phyloP scores from a whole-genome alignment of 139 green algal species.

The Chlamydomonas incerta region DNA sequence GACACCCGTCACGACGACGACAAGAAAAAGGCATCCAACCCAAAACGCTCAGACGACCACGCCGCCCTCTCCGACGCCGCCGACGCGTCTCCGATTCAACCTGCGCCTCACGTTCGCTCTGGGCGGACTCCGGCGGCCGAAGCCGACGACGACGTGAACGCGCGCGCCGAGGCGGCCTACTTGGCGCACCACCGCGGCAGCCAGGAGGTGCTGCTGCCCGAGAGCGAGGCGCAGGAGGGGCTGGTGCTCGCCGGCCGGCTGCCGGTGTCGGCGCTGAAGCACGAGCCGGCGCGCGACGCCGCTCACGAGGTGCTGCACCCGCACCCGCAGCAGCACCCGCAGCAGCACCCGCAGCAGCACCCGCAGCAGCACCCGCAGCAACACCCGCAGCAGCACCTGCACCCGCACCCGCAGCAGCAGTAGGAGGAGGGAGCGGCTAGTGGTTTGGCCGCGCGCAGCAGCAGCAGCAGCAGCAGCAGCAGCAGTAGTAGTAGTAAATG shows the following conservation, averaged over 20 bases:
- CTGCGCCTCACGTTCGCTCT: no score
- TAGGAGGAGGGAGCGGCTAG: no score
- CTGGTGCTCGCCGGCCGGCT: constrained; percentile 26
- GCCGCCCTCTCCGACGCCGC: no score
- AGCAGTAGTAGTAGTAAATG: neutral
- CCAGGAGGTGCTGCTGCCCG: constrained; percentile 21
- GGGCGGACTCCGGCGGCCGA: no score
- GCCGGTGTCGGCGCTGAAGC: neutral
- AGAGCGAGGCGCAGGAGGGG: constrained; percentile 22
- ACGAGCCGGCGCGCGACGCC: constrained; percentile 8
- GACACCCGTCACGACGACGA: no score
- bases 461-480: constrained; percentile 2
- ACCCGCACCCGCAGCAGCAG: neutral
- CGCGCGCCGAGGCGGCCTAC: no score
- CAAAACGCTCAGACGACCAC: no score
- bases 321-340: neutral
- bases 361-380: neutral
- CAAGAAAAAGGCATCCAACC: no score
- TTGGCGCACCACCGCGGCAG: no score
- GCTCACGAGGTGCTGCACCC: neutral
- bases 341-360: neutral
- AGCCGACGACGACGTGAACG: no score
- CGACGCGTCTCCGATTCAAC: no score
- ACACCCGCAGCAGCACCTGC: neutral
- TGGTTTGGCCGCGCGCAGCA: neutral